phyloP scores from a whole-genome alignment of 371 early-diverging fungal species.

The Zopfochytrium polystomum region DNA sequence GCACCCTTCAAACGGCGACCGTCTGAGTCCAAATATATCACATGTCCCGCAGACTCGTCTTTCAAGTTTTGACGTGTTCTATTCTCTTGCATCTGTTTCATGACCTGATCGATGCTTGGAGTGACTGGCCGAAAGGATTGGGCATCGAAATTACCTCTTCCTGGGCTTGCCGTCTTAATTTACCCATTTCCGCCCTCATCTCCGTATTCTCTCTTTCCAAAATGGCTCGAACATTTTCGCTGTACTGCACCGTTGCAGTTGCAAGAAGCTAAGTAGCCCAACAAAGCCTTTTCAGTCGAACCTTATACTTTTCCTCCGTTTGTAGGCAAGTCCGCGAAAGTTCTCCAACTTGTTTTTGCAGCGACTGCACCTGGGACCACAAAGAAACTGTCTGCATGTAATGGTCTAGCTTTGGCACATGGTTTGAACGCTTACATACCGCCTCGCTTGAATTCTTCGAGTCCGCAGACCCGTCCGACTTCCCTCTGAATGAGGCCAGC shows the following conservation, averaged over 20 bases:
- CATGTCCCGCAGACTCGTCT: constrained; percentile 43
- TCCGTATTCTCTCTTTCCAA: constrained; percentile 42
- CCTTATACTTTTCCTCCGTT: constrained; percentile 4
- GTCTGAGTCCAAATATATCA: constrained; percentile 45
- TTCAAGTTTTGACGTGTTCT: constrained; percentile 42
- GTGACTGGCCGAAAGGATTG: constrained; percentile 3
- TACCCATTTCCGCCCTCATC: constrained; percentile 42
- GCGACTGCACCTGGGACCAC: too few species aligned
- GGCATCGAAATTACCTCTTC: constrained; percentile 32
- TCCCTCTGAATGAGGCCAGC: not conserved
- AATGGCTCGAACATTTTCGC: constrained; percentile 43
- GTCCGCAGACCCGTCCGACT: too few species aligned
- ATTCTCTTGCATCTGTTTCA: constrained; percentile 35
- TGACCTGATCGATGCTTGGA: constrained; percentile 25
- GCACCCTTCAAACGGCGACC: constrained; percentile 47
- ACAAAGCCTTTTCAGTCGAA: not conserved
- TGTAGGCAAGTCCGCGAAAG: constrained; percentile 20
- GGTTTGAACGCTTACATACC: too few species aligned
- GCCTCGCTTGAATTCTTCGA: too few species aligned
- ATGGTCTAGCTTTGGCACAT: too few species aligned
- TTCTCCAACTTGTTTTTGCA: constrained; percentile 36
- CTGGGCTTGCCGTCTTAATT: constrained; percentile 36
- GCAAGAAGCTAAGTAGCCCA: not conserved
- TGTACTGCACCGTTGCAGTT: constrained; percentile 18
- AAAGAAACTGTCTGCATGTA: too few species aligned